Percentiles rank a stretch among this genome's conserved stretches.
phyloP scores from a whole-genome alignment of 2,329 filamentous ascomycete genomes.

The Samsoniella hepiali region DNA sequence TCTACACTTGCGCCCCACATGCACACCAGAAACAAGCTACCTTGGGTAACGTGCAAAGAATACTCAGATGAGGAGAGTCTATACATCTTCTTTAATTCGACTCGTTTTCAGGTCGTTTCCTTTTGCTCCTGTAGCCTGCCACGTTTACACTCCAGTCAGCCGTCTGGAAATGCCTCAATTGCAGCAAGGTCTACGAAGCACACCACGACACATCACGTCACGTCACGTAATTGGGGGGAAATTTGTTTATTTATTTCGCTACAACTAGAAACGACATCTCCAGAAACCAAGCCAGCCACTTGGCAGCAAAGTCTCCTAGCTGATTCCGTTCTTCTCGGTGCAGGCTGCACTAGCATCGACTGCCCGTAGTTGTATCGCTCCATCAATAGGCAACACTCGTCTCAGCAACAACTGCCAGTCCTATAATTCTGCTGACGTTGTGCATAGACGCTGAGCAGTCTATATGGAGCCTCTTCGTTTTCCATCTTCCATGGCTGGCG shows the following conservation, averaged over 20 bases:
- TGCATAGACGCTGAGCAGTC: background rate
- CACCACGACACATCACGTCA: background rate
- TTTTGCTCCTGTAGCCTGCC: no score
- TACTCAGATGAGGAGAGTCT: no score
- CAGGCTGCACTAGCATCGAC: slow-evolving; percentile 18
- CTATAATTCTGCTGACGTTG: background rate
- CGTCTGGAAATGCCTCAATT: background rate
- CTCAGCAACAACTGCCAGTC: background rate
- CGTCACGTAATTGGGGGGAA: background rate
- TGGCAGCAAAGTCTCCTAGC: slow-evolving; percentile 2
- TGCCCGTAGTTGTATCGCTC: slow-evolving; percentile 17
- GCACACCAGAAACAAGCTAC: background rate
- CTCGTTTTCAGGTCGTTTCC: no score
- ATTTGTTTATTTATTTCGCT: slow-evolving; percentile 16
- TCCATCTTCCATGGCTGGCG: slow-evolving; percentile 1
- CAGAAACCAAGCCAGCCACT: slow-evolving; percentile 5
- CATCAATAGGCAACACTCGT: slow-evolving; percentile 10
- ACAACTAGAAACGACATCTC: slow-evolving; percentile 11
- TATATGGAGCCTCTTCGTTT: slow-evolving; percentile 17
- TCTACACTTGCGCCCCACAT: slow-evolving; percentile 11
- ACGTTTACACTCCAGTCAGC: background rate
- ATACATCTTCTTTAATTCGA: no score
- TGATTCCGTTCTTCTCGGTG: background rate
- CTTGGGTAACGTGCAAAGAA: background rate
- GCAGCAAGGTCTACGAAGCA: background rate